Conservation (phyloP, 2,329 filamentous ascomycete species). For the Penicillium concentricum region DNA sequence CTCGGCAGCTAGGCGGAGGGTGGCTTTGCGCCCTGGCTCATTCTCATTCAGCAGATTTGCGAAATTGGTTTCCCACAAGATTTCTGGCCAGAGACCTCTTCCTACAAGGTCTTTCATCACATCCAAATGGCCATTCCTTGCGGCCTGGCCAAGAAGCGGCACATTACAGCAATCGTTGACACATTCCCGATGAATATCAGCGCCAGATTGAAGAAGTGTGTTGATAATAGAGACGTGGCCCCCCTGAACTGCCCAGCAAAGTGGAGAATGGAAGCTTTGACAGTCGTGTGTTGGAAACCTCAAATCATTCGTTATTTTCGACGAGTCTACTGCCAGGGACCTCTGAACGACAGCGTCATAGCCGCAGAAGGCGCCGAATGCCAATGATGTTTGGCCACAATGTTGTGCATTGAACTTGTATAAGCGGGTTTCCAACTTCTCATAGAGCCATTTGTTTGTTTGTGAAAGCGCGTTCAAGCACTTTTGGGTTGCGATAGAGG, state of each 20-base stretch:
- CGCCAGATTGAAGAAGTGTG: neutral
- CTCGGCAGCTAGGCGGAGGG: neutral
- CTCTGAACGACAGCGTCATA: neutral
- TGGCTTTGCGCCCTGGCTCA: neutral
- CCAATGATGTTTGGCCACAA: neutral
- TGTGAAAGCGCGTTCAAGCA: neutral
- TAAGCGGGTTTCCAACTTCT: neutral
- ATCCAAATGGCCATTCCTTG: neutral
- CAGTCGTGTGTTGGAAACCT: neutral
- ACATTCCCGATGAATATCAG: neutral
- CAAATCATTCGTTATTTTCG: neutral
- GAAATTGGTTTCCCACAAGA: neutral
- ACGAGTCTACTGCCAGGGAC: neutral
- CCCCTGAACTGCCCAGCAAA: slow-evolving; percentile 2
- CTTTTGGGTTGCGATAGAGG: neutral
- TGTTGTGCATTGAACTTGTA: neutral
- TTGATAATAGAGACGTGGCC: neutral
- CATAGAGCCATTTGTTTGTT: slow-evolving; percentile 1
- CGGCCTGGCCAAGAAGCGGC: neutral
- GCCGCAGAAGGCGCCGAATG: neutral
- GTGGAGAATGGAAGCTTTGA: neutral
- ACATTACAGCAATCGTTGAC: neutral
- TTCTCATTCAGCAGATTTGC: neutral
- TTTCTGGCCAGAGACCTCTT: neutral
- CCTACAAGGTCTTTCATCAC: neutral